Percentiles rank a stretch among this genome's conserved stretches.
Conservation (phyloP, 2,329 filamentous ascomycete genomes). For the Scleromitrula shiraiana region DNA sequence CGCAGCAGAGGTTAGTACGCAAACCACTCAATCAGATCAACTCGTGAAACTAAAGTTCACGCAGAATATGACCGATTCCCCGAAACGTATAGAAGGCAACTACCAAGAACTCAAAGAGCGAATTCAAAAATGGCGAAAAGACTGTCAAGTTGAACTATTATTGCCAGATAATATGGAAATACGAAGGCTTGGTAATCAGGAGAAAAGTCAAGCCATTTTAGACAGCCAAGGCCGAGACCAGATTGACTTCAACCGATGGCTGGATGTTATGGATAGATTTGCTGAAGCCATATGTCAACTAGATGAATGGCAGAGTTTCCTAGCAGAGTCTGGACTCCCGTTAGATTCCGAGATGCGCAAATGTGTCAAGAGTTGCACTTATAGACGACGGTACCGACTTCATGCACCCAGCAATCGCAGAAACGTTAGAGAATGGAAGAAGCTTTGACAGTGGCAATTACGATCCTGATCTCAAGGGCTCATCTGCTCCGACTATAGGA, state of each 20-base stretch:
- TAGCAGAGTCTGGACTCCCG: neutral
- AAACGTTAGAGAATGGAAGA: neutral
- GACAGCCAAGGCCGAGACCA: neutral
- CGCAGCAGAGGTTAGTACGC: neutral
- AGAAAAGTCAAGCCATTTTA: neutral
- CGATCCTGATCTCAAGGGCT: neutral
- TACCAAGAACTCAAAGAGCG: neutral
- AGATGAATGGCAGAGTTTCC: neutral
- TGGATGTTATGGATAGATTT: neutral
- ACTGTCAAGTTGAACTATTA: too few species aligned
- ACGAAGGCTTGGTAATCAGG: neutral
- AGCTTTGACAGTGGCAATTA: neutral
- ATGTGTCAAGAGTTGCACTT: neutral
- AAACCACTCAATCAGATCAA: neutral
- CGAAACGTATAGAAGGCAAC: neutral
- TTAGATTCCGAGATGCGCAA: neutral
- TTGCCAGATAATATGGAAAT: neutral
- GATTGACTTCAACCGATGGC: neutral
- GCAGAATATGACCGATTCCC: neutral
- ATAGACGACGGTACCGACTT: neutral
- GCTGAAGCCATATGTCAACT: neutral
- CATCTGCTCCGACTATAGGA: neutral
- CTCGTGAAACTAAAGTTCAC: neutral
- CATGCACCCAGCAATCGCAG: neutral
- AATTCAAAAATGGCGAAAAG: neutral